Base-by-base conservation (phyloP, 2,329 filamentous ascomycete genomes). In the Ophiostoma perfectum region DNA sequence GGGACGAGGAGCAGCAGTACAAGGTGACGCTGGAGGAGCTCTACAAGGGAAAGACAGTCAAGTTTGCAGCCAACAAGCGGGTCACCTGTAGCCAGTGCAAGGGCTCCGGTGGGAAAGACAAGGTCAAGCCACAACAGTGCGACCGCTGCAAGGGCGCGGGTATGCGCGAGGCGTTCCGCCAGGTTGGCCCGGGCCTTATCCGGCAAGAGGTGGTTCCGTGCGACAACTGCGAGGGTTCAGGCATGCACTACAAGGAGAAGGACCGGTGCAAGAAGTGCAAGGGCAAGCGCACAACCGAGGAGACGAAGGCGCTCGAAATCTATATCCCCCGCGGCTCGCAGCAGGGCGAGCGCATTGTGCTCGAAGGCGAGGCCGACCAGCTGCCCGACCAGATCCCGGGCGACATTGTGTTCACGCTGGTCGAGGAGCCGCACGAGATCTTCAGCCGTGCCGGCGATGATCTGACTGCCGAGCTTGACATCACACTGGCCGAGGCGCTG, bases 181-280 rank as follows among this genome's bases (percentile, higher is more conserved):
- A 93, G 75, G 86, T 98, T 71, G 94, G 93, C 0, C 92, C 93
- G 27, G 93, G 93, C 70, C 83, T 97, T 77, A 88, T 96, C 71
- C 91, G 92, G 42, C 90, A 92, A 75, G 89, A 92, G 75, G 87
- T 89, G 6, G 87, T 93, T 49, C 79, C 88, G 47, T 99, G 95
- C 78, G 88, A 90, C 74, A 88, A 90, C 75, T 99, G 95, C 80
- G 84, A 88, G 70, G 94, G 93, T 45, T 86, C 88, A n/a, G 95
- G 95, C 5, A 88, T 89, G 75, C 88, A 93, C 75, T 96, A 88
- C 81, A 94, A 94, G 78, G 92, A 97, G 76, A 98, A 98, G 83
- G 95, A 99, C 76, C 92, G 92, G 77, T 99, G 95, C 84, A 97
- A 96, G 84, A 97, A 95, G 83, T 99, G 95, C 87, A 98, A 98